A percentile compares a stretch with the other conserved stretches of the same genome.
These are phyloP conservation scores for Camptophora hylomeconis DNA, from an alignment of 2,329 filamentous ascomycete species.

Conservation along the genomic window DNA sequence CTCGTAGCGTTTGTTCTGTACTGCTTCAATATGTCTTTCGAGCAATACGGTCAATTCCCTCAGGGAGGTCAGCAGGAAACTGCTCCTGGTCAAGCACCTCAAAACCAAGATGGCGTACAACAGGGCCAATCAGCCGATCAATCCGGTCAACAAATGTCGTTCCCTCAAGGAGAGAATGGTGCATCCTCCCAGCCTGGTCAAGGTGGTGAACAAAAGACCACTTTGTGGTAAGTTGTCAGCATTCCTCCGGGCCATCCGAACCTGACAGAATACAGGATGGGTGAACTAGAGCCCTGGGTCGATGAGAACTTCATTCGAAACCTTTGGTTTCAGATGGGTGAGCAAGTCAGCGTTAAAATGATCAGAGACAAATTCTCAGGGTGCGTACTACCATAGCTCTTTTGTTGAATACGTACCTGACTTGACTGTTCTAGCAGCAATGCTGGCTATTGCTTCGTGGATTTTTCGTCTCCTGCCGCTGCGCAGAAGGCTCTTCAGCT, in stretches of 20 bases:
- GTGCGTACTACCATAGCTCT: slow-evolving; percentile 38
- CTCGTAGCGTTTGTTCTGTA: too few relatives aligned
- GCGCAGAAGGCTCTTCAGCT: slow-evolving; percentile 83
- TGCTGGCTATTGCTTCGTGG: slow-evolving; percentile 97
- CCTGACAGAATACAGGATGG: slow-evolving; percentile 60
- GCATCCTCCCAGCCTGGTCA: slow-evolving; percentile 31
- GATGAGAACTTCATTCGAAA: slow-evolving; percentile 98
- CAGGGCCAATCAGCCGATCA: slow-evolving; percentile 34
- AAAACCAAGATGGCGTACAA: slow-evolving; percentile 36
- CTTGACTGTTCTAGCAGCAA: slow-evolving; percentile 50
- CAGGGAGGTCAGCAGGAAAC: slow-evolving; percentile 46
- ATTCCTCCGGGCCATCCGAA: background rate
- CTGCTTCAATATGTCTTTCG: slow-evolving; percentile 47
- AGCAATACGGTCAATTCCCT: slow-evolving; percentile 51
- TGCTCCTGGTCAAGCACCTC: slow-evolving; percentile 34
- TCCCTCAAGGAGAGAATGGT: slow-evolving; percentile 33
- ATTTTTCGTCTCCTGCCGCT: slow-evolving; percentile 70
- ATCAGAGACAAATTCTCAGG: slow-evolving; percentile 98
- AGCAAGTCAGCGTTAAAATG: slow-evolving; percentile 97
- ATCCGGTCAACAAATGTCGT: slow-evolving; percentile 33
- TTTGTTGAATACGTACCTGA: slow-evolving; percentile 15
- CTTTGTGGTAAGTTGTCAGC: slow-evolving; percentile 36
- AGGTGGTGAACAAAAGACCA: slow-evolving; percentile 42
- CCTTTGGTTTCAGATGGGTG: slow-evolving; percentile 84
- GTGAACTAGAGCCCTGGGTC: slow-evolving; percentile 97